These are phyloP conservation scores for Pythium monospermum DNA, from an alignment of 352 stramenopile genomes.

Conservation along the genomic window DNA sequence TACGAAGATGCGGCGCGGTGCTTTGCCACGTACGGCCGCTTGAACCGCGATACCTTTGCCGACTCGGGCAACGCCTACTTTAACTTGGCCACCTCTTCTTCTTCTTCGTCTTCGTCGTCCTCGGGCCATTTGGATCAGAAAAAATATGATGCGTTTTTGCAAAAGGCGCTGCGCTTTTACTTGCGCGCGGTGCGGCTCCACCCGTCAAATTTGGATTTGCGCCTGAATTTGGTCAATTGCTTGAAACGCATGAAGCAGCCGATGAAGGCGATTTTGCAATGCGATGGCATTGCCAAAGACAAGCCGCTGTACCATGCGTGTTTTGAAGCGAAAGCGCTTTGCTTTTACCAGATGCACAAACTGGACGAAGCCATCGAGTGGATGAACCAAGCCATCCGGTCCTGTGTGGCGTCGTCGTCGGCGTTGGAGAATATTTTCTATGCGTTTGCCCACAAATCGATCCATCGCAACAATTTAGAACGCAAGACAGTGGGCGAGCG, in stretches of 20 bases:
- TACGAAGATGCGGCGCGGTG: constrained; percentile 58
- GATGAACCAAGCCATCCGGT: constrained; percentile 52
- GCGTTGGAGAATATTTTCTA: constrained; percentile 62
- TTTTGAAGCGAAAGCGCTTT: constrained; percentile 58
- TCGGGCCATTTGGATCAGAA: constrained; percentile 31
- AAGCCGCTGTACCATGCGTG: constrained; percentile 44
- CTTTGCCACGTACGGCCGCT: constrained; percentile 55
- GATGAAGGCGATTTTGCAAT: constrained; percentile 43
- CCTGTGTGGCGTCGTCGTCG: constrained; percentile 52
- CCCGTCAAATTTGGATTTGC: constrained; percentile 50
- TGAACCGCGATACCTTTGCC: constrained; percentile 57
- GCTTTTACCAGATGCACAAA: constrained; percentile 41
- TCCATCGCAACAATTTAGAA: constrained; percentile 54
- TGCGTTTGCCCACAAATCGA: constrained; percentile 42
- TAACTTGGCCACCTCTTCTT: constrained; percentile 35
- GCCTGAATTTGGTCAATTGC: constrained; percentile 67
- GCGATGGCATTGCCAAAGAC: constrained; percentile 34
- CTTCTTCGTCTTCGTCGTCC: background rate
- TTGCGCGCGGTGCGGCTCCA: constrained; percentile 52
- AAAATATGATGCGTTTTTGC: constrained; percentile 34
- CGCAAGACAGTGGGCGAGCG: constrained; percentile 34
- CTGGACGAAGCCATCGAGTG: constrained; percentile 40
- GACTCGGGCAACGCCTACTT: constrained; percentile 80
- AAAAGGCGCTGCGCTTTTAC: constrained; percentile 64
- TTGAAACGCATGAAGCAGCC: constrained; percentile 46